Conservation (phyloP, 306 rosid genomes). For the Castanea mollissima region DNA sequence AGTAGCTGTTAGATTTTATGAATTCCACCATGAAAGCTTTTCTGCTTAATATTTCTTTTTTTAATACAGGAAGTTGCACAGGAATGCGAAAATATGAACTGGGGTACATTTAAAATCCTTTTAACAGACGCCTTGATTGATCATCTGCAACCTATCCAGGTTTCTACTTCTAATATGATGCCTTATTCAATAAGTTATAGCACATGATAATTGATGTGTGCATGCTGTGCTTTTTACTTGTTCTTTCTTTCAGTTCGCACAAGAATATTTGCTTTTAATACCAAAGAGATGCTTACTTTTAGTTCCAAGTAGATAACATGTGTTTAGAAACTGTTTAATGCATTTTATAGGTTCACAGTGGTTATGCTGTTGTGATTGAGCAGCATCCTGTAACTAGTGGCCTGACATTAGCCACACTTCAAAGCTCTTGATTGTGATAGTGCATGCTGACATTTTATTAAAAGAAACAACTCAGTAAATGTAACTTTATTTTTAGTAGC, state of each 20-base stretch:
- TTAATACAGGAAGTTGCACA: conserved; percentile 63
- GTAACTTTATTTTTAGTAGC: no score
- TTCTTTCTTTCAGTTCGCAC: conserved; percentile 5
- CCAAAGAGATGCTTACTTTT: no score
- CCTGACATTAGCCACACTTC: no score
- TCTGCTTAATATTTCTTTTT: not conserved
- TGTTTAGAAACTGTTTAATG: no score
- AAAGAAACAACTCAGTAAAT: no score
- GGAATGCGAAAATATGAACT: conserved; percentile 81
- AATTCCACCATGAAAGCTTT: conserved; percentile 8
- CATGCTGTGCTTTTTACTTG: conserved; percentile 6
- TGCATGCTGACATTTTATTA: no score
- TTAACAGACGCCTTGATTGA: conserved; percentile 73
- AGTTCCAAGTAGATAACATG: no score
- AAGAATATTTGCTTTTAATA: not conserved
- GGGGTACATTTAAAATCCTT: conserved; percentile 84
- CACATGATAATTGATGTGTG: conserved; percentile 7
- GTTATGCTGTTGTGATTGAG: no score
- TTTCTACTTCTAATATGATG: conserved; percentile 23
- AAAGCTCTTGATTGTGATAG: no score
- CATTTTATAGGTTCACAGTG: no score
- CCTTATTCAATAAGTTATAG: conserved; percentile 20
- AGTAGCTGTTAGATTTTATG: not conserved
- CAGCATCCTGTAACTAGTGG: no score
- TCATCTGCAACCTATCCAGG: conserved; percentile 94